Percentiles rank a stretch among this genome's conserved stretches.
phyloP scores from a whole-genome alignment of 305 asterid genomes.

The Ilex paraguariensis region DNA sequence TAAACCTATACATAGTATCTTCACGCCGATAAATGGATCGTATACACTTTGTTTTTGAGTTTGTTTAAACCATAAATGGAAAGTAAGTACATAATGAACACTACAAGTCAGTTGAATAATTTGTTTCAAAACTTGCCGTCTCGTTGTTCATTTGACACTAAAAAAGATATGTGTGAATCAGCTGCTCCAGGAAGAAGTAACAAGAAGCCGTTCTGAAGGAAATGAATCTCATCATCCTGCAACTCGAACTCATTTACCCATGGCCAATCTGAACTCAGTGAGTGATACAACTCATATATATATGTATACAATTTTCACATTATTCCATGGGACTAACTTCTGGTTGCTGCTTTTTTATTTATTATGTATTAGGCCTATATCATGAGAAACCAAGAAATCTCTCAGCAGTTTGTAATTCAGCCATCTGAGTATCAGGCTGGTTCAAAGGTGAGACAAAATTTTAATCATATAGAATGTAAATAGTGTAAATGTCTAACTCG shows the following conservation, averaged over 20 bases:
- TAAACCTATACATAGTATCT: too few species aligned
- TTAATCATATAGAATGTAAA: too few species aligned
- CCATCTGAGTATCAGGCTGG: conserved; percentile 1
- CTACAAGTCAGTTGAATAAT: too few species aligned
- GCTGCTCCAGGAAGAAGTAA: background rate
- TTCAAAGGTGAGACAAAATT: conserved; percentile 10
- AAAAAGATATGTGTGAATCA: too few species aligned
- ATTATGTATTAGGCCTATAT: conserved; percentile 10
- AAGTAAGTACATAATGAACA: too few species aligned
- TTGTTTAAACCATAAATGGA: too few species aligned
- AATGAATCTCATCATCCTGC: conserved; percentile 1
- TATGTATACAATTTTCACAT: background rate
- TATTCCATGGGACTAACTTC: background rate
- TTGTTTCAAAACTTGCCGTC: too few species aligned
- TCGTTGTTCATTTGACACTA: too few species aligned
- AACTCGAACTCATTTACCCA: conserved; percentile 7
- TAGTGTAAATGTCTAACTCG: too few species aligned
- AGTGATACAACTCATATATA: conserved; percentile 2
- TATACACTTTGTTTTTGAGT: too few species aligned
- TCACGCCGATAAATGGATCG: too few species aligned
- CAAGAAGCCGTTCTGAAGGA: conserved; percentile 2
- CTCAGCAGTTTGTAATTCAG: background rate
- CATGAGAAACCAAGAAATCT: conserved; percentile 14
- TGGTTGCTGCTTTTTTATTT: background rate
- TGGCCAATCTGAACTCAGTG: conserved; percentile 10